A percentile compares a stretch with the other conserved stretches of the same genome.
Evolutionary conservation across 1,284 basidiomycete species (phyloP).

Genomic region (Cryptococcus jaspeensis): DNA sequence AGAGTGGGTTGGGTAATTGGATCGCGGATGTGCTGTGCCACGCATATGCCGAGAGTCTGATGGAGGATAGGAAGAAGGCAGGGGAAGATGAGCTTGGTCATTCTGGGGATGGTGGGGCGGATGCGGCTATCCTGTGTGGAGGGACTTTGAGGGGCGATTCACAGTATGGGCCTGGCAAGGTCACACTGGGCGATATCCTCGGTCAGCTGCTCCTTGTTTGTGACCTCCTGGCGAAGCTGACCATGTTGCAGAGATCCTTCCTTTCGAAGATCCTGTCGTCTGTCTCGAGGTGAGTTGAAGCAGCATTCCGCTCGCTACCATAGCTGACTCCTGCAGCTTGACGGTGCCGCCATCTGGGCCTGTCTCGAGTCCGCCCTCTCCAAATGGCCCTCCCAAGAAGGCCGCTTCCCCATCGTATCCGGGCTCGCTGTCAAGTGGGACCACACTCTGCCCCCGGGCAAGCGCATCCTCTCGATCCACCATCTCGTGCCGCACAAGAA

Average conservation of each 20-base stretch:
- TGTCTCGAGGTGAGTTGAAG: constrained; percentile 58
- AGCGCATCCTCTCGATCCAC: constrained; percentile 71
- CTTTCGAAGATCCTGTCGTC: constrained; percentile 82
- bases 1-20: constrained; percentile 84
- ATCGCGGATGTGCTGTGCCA: constrained; percentile 82
- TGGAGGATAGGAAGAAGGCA: constrained; percentile 30
- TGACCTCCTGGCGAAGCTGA: constrained; percentile 3
- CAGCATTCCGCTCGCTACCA: neutral
- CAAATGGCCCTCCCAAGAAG: constrained; percentile 88
- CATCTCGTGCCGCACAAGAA: constrained; percentile 52
- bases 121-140: constrained; percentile 78
- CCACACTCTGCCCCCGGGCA: constrained; percentile 63
- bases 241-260: constrained; percentile 65
- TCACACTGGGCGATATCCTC: constrained; percentile 70
- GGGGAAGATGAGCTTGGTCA: constrained; percentile 49
- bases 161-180: constrained; percentile 72
- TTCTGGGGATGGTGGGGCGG: constrained; percentile 57
- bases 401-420: constrained; percentile 83
- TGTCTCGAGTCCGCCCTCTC: constrained; percentile 71
- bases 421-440: constrained; percentile 89
- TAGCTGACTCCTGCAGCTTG: constrained; percentile 55
- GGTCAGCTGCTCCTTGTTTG: constrained; percentile 18
- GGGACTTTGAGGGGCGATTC: constrained; percentile 85
- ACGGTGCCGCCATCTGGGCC: constrained; percentile 77
- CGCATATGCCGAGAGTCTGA: constrained; percentile 75